A percentile compares a stretch with the other conserved stretches of the same genome.
Evolutionary conservation across 768 basidiomycete species (phyloP).

Genomic region (Leccinum disarticulatum): DNA sequence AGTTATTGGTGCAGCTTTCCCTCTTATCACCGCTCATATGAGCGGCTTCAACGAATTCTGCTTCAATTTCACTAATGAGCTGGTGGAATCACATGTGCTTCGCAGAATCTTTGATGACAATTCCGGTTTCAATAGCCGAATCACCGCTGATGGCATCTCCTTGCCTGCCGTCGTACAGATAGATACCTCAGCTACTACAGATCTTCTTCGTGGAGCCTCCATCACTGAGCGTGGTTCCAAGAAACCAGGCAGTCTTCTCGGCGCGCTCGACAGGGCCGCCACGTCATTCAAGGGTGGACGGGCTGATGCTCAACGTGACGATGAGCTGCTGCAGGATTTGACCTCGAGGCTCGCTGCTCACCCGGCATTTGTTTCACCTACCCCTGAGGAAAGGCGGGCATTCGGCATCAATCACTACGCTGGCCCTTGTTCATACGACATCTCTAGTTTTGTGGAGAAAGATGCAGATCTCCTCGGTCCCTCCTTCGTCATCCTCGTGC

Average conservation of each 20-base stretch:
- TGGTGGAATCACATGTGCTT: constrained; percentile 58
- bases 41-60: constrained; percentile 63
- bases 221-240: constrained; percentile 44
- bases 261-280: constrained; percentile 51
- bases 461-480: constrained; percentile 55
- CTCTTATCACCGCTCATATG: constrained; percentile 54
- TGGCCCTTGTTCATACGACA: constrained; percentile 54
- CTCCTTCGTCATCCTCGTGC: constrained; percentile 52
- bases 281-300: constrained; percentile 52
- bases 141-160: constrained; percentile 52
- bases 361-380: constrained; percentile 48
- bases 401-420: constrained; percentile 67
- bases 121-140: constrained; percentile 43
- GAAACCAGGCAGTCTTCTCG: constrained; percentile 60
- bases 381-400: constrained; percentile 9
- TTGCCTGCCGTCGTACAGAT: constrained; percentile 48
- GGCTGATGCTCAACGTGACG: constrained; percentile 45
- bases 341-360: constrained; percentile 46
- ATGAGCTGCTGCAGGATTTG: constrained; percentile 52
- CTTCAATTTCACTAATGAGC: constrained; percentile 58
- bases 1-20: constrained; percentile 40
- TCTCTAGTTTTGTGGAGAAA: constrained; percentile 47
- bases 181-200: constrained; percentile 56
- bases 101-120: constrained; percentile 53
- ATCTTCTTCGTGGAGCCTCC: constrained; percentile 56